Base-by-base conservation (phyloP, 1,139 yeast species). In the Nakaseomyces nivariensis region DNA sequence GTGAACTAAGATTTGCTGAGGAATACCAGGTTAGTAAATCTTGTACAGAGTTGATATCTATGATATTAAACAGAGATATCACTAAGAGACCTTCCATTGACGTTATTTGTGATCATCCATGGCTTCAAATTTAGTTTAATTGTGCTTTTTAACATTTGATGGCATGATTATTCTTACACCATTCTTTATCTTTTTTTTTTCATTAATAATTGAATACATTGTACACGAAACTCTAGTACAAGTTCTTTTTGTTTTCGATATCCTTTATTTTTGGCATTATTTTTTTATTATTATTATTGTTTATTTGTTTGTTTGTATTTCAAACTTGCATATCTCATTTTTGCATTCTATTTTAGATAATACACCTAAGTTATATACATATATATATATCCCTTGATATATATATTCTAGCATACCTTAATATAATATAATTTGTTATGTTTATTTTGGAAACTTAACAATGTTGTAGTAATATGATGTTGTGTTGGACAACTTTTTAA, bases 1-100 rank as follows among this genome's bases (percentile, higher is more conserved):
- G 95, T 1, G 89, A 84, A 52, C 71, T 89, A 54, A 76, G 89
- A 45, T 70, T 84, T 33, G 89, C 89, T 1, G 77, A 71, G 54
- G 74, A 77, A 11, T 46, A 47, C 2, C 49, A 50, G 6, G 74
- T 82, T 43, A 79, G 87, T 59, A 79, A 79, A 4, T 72, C 66
- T 0, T 78, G 85, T 50, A 70, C 79, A 38, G 72, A 73, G 11
- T 71, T 92, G 62, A 82, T 90, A 37, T 72, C 72, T 55, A 72
- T 65, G 61, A 85, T 89, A 46, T 72, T 89, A 56, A 78, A 78
- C 24, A 75, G 94, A 50, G 84, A 83, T 51, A 71, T 84, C 33
- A 70, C 70, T 4, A 63, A 73, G 49, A 74, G 97, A 56, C 95
- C 96, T 0, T 77, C 84, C 0, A 83, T 88, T 66, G 75, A 80